Conservation (phyloP, 148 eudicot genomes). For the Chenopodium formosanum region DNA sequence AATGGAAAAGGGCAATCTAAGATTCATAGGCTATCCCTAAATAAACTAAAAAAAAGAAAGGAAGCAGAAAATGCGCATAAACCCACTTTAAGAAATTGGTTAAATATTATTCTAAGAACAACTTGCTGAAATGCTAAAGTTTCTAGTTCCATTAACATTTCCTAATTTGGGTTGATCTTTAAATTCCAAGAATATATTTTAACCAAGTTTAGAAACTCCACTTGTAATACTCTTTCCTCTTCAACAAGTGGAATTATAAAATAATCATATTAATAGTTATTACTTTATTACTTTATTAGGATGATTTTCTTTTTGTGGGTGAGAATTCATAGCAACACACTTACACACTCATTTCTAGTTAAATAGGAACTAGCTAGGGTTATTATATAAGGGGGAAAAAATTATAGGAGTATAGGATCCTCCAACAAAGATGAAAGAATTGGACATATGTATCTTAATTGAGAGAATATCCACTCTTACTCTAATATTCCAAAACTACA, state of each 20-base stretch:
- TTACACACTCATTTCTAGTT: neutral
- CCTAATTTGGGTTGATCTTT: slow-evolving; percentile 10
- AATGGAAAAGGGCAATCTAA: neutral
- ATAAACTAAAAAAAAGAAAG: neutral
- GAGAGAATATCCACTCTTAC: no score
- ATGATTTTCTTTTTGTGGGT: neutral
- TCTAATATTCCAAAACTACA: no score
- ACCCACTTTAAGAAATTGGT: neutral
- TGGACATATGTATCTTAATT: no score
- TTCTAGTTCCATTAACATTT: slow-evolving; percentile 14
- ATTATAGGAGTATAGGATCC: no score
- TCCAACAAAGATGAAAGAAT: no score
- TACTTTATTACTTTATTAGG: neutral
- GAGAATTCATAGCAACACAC: neutral
- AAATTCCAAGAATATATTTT: slow-evolving; percentile 2
- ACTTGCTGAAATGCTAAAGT: slow-evolving; percentile 16
- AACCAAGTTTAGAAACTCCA: slow-evolving; percentile 23
- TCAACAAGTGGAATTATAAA: slow-evolving; percentile 10
- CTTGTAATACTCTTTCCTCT: slow-evolving; percentile 11
- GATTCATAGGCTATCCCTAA: slow-evolving; percentile 5
- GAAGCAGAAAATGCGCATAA: slow-evolving; percentile 1
- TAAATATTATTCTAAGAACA: slow-evolving; percentile 5
- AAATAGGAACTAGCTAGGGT: no score
- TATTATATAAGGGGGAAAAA: no score
- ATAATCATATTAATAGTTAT: neutral